These are phyloP conservation scores for Rosa hybrid DNA, from an alignment of 331 rosid species.

Conservation along the genomic window DNA sequence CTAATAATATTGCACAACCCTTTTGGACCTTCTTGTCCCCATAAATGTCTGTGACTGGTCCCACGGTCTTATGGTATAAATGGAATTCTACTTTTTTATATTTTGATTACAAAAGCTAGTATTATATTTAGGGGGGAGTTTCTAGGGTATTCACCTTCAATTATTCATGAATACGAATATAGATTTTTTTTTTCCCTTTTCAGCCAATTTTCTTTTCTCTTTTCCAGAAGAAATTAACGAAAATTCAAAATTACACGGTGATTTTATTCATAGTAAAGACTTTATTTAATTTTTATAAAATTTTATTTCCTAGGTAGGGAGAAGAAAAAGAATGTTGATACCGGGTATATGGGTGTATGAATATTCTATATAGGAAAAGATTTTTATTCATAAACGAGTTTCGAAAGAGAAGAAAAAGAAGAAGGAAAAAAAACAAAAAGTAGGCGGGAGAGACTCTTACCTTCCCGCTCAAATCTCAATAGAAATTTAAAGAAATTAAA, in stretches of 20 bases:
- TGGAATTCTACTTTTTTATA: neutral
- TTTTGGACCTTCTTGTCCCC: conserved; percentile 4
- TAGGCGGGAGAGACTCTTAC: neutral
- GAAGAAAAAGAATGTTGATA: too few species aligned
- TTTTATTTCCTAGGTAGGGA: too few species aligned
- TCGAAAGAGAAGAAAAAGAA: neutral
- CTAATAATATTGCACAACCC: neutral
- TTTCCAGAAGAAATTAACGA: too few species aligned
- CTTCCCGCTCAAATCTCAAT: neutral
- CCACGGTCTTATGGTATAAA: neutral
- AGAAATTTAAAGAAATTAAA: neutral
- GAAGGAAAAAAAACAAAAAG: neutral
- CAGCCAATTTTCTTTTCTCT: neutral
- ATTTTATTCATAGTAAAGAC: too few species aligned
- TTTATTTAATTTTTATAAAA: too few species aligned
- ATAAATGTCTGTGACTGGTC: neutral
- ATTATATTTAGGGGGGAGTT: neutral
- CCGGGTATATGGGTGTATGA: too few species aligned
- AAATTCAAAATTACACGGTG: too few species aligned
- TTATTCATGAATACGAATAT: neutral
- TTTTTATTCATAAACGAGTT: too few species aligned
- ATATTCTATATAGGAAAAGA: too few species aligned
- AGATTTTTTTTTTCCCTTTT: too few species aligned
- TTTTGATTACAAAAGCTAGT: too few species aligned
- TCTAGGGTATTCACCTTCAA: neutral